Conservation (phyloP, 495 filamentous ascomycete species). For the Thozetella sp. region DNA sequence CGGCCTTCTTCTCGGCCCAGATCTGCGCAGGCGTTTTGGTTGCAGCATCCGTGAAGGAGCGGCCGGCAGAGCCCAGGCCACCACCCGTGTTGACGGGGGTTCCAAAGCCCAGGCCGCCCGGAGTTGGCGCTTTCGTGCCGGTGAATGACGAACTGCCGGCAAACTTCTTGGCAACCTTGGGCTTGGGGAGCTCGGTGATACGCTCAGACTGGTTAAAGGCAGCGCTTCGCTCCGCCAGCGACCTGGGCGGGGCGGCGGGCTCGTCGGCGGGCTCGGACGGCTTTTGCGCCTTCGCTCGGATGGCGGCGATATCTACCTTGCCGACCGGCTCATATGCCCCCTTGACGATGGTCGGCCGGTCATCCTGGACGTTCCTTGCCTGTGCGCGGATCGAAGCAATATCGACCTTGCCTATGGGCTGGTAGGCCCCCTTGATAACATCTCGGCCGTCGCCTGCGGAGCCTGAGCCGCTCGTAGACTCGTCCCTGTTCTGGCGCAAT, state of each 20-base stretch:
- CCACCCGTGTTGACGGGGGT: conserved; percentile 44
- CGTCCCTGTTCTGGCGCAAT: conserved; percentile 68
- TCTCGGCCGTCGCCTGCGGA: conserved; percentile 47
- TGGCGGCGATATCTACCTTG: conserved; percentile 93
- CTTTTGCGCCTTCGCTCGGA: conserved; percentile 77
- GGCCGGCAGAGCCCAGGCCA: conserved; percentile 76
- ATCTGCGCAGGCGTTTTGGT: conserved; percentile 96
- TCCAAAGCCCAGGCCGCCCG: conserved; percentile 61
- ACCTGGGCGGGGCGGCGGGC: conserved; percentile 48
- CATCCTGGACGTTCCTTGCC: conserved; percentile 71
- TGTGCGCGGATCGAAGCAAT: conserved; percentile 86
- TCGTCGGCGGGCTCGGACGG: conserved; percentile 49
- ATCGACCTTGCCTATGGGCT: conserved; percentile 94
- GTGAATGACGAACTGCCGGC: conserved; percentile 70
- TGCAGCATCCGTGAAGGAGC: conserved; percentile 91
- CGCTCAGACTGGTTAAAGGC: conserved; percentile 73
- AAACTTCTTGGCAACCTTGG: conserved; percentile 90
- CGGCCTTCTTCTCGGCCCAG: conserved; percentile 96
- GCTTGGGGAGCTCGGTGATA: conserved; percentile 86
- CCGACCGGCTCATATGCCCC: conserved; percentile 91
- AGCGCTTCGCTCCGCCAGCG: conserved; percentile 67
- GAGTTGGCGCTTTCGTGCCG: conserved; percentile 87
- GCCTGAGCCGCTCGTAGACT: conserved; percentile 51
- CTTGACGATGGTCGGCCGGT: conserved; percentile 81
- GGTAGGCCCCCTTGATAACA: conserved; percentile 88